These are phyloP conservation scores for Drosera capensis DNA, from an alignment of 148 eudicot genomes.

Conservation along the genomic window DNA sequence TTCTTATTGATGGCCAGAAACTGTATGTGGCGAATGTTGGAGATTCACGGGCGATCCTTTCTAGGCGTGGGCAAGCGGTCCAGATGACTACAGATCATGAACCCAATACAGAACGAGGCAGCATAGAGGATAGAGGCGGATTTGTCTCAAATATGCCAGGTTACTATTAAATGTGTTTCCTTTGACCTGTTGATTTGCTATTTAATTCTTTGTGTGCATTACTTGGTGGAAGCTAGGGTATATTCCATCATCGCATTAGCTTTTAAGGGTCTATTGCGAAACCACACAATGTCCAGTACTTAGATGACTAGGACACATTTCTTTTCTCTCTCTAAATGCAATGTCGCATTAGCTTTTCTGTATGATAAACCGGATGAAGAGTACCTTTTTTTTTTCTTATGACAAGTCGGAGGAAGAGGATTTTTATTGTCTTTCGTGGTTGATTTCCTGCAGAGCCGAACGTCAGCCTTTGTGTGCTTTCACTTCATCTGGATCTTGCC, in stretches of 20 bases:
- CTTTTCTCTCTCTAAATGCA: too few relatives aligned
- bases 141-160: slow-evolving; percentile 89
- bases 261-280: not conserved
- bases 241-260: not conserved
- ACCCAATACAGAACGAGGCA: slow-evolving; percentile 58
- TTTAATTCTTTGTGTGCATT: slow-evolving; percentile 1
- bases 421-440: too few relatives aligned
- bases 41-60: slow-evolving; percentile 78
- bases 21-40: slow-evolving; percentile 74
- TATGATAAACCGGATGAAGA: too few relatives aligned
- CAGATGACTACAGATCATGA: slow-evolving; percentile 69
- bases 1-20: slow-evolving; percentile 47
- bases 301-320: too few relatives aligned
- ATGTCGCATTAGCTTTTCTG: too few relatives aligned
- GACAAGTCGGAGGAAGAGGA: too few relatives aligned
- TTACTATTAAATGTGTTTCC: not conserved
- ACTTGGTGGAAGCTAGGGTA: not conserved
- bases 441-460: too few relatives aligned
- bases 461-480: too few relatives aligned
- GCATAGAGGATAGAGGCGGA: slow-evolving; percentile 67
- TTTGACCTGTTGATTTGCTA: not conserved
- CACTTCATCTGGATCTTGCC: too few relatives aligned
- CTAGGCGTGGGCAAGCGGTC: slow-evolving; percentile 41
- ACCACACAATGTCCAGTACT: too few relatives aligned
- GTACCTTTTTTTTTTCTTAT: too few relatives aligned